Base-by-base conservation (phyloP, 495 filamentous ascomycete species). In the Cenococcum geophilum region DNA sequence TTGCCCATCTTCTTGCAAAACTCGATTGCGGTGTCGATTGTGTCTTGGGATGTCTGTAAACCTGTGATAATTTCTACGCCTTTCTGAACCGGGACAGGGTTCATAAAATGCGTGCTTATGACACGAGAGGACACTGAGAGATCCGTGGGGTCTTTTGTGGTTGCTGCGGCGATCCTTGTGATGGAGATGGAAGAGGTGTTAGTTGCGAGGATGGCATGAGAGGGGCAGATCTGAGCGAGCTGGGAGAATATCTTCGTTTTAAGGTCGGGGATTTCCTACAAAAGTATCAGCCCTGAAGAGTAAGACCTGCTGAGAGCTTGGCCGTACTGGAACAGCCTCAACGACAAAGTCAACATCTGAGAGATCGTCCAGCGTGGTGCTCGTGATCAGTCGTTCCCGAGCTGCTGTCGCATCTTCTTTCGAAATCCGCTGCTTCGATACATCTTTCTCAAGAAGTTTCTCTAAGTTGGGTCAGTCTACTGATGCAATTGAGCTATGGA, bases 91-190 rank as follows among this genome's bases (percentile, higher is more conserved):
- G 93, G 95, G 0, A 99, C 93, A 0, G 93, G 93, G 78, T 99
- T 99, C 93, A 99, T 99, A 76, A 99, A 99, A 74, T 99, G 93
- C 51, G 95, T 97, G 55, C 89, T 88, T 52, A 99, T 83, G 1
- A 99, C 93, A 43, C 95, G 85, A 27, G 90, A 91, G 50, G 90
- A 84, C 32, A 87, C 88, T 55, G 87, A 85, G 34, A 87, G 84
- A 72, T 95, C 88, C 9, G 73, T 91, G 0, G 90, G 86, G 69
- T 92, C 82, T 54, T 75, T 74, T 0, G 79, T 74, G 3, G 85
- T 87, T 0, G 92, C 89, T 14, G 93, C 83, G 34, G 93, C 93
- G 66, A 99, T 96, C 73, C 86, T 89, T 54, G 93, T 99, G 73
- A 99, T 96, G 54, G 89, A 89, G 70, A 99, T 97, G 57, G 91